Base-by-base conservation (phyloP, 192 early-diverging fungal genomes). In the Fimicolochytrium jonesii region DNA sequence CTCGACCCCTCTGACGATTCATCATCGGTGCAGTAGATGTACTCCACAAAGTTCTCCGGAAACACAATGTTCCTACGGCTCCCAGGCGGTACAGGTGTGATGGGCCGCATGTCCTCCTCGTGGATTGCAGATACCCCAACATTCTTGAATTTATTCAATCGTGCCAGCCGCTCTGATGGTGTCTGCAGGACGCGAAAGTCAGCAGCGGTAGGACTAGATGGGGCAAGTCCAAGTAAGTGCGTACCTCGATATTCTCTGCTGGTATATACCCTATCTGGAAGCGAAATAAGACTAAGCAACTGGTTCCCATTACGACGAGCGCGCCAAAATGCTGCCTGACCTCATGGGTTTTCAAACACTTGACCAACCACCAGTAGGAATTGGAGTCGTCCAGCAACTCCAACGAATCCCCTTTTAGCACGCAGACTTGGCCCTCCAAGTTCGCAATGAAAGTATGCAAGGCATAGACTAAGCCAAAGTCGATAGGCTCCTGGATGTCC, bases 391-490 rank as follows among this genome's bases (percentile, higher is more conserved):
- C 91, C 26, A 93, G 66, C 35, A 93, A 69, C 46, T 86, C 87
- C 54, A 93, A 58, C n/a, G 82, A 71, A 57, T 93, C 89, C 34
- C 86, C 87, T 39, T 85, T 84, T 30, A 89, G 76, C 5, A 93
- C 91, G 15, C 83, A 88, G 9, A 89, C 87, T 58, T 91, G 91
- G 15, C 91, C 91, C 67, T 93, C 91, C 10, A 91, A 79, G 4
- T 84, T 93, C 0, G 88, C 89, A 5, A 82, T 84, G 78, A 93
- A 93, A 4, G 90, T 93, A 61, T 89, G 88, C 41, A 90, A 78
- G 18, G 91, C 90, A 69, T 93, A 93, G 7, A 93, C 91, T 31
- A 85, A 71, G 33, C 73, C 76, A 68, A 85, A 87, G 64, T 93
- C 86, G 49, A 93, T 91, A 1, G 68, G 59, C 33, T 71, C 74